Evolutionary conservation across 495 filamentous ascomycete genomes (phyloP).

Genomic region (Hypoxylon trugodes): DNA sequence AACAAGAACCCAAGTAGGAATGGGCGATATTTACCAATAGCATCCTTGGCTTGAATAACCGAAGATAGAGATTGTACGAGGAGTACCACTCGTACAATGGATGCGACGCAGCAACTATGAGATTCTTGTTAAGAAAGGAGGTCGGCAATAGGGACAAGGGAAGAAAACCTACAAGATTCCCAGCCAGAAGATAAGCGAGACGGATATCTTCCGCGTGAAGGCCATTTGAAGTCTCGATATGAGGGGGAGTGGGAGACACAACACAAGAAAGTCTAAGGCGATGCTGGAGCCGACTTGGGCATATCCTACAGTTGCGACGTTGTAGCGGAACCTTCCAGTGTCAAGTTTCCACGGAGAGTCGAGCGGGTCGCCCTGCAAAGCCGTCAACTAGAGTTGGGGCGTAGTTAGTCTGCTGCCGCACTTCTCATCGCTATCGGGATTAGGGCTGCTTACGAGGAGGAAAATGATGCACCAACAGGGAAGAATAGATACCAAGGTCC

Average conservation of each 20-base stretch:
- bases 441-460: neutral
- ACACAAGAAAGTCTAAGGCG: slow-evolving; percentile 28
- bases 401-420: too few relatives aligned
- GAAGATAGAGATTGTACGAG: neutral
- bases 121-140: too few relatives aligned
- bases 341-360: neutral
- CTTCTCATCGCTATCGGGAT: too few relatives aligned
- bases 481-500: neutral
- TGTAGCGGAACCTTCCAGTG: neutral
- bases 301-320: neutral
- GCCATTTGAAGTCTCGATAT: slow-evolving; percentile 25
- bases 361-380: neutral
- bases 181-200: slow-evolving; percentile 40
- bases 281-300: slow-evolving; percentile 17
- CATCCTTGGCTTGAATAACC: neutral
- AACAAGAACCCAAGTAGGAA: neutral
- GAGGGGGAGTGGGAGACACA: slow-evolving; percentile 34
- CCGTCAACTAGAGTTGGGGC: neutral
- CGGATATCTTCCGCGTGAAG: slow-evolving; percentile 16
- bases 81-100: neutral
- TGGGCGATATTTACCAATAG: neutral
- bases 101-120: neutral
- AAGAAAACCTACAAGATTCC: slow-evolving; percentile 11
- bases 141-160: neutral
- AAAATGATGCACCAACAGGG: neutral